These are phyloP conservation scores for Botrytis pseudocinerea DNA, from an alignment of 2,329 filamentous ascomycete species.

Conservation along the genomic window DNA sequence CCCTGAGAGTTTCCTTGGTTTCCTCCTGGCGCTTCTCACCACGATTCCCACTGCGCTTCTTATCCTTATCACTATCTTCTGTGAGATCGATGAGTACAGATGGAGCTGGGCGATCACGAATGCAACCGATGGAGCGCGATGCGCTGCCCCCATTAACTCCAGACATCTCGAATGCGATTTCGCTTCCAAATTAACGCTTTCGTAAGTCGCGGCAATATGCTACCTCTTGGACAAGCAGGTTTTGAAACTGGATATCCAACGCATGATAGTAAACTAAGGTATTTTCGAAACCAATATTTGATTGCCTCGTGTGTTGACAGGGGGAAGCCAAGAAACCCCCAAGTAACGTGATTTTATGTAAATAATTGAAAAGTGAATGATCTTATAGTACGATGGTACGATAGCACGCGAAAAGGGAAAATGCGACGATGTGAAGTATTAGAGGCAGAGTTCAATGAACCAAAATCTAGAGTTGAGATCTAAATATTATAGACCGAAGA, in stretches of 20 bases:
- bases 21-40: background rate
- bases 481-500: background rate
- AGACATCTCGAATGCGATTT: background rate
- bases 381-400: background rate
- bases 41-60: background rate
- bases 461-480: background rate
- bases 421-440: background rate
- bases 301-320: background rate
- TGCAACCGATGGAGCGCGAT: background rate
- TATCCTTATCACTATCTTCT: background rate
- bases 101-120: background rate
- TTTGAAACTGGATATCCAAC: background rate
- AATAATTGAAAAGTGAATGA: background rate
- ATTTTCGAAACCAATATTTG: background rate
- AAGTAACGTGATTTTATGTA: conserved; percentile 1
- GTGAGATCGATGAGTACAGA: background rate
- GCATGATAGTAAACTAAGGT: background rate
- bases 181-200: background rate
- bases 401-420: background rate
- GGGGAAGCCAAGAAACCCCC: background rate
- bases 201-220: background rate
- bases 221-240: background rate
- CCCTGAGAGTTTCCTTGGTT: background rate
- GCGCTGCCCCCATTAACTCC: background rate
- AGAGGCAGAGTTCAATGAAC: background rate